Conservation (phyloP, 257 asterid species). For the Craterostigma plantagineum region DNA sequence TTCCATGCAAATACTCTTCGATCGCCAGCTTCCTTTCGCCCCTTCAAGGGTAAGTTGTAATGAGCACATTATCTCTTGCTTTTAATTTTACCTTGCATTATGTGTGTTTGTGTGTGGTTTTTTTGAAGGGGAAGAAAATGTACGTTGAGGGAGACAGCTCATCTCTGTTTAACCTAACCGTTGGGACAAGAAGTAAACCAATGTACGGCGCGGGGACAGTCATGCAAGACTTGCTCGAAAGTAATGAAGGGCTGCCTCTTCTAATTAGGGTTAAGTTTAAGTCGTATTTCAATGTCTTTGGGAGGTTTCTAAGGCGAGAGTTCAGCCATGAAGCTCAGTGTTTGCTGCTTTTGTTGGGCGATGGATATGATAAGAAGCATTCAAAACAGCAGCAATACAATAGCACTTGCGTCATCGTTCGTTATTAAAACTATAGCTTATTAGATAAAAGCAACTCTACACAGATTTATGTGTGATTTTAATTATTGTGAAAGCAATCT, state of each 20-base stretch:
- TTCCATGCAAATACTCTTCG: constrained; percentile 18
- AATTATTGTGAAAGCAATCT: no score
- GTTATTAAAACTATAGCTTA: no score
- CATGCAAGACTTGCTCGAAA: constrained; percentile 58
- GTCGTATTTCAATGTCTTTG: constrained; percentile 40
- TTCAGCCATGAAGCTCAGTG: constrained; percentile 41
- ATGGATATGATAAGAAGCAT: constrained; percentile 27
- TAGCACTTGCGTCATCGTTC: constrained; percentile 20
- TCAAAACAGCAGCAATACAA: constrained; percentile 36
- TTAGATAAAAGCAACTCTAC: no score
- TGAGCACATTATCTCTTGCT: no score
- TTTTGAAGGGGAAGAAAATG: constrained; percentile 23
- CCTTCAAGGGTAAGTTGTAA: constrained; percentile 32
- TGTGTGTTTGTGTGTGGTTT: background rate
- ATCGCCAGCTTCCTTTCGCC: constrained; percentile 42
- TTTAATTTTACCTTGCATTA: no score
- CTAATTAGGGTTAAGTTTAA: constrained; percentile 19
- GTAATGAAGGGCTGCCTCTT: constrained; percentile 41
- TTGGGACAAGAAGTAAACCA: constrained; percentile 45
- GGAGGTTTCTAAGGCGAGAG: constrained; percentile 34
- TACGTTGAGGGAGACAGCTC: constrained; percentile 22
- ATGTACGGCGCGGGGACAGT: constrained; percentile 73
- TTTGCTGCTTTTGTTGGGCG: constrained; percentile 15
- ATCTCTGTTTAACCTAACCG: constrained; percentile 17
- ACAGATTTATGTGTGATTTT: no score